Percentiles rank a stretch among this genome's conserved stretches.
Evolutionary conservation across 768 basidiomycete species (phyloP).

Genomic region (Suillus tomentosus): DNA sequence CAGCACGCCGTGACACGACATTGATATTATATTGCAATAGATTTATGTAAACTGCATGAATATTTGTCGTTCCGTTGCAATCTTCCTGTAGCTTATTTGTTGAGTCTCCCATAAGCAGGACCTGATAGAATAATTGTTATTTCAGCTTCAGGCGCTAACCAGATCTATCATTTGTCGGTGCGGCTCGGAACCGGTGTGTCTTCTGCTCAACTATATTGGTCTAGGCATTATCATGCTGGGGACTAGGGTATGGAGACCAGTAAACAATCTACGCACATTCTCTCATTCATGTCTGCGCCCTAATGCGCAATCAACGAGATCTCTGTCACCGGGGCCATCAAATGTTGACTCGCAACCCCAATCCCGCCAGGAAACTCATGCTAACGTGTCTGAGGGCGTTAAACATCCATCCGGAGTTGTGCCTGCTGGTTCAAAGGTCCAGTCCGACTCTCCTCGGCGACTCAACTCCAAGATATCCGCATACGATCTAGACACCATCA

Average conservation of each 20-base stretch:
- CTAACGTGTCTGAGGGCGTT: neutral
- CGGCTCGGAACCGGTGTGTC: neutral
- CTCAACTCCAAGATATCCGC: conserved; percentile 2
- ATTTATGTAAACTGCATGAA: conserved; percentile 6
- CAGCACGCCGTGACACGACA: neutral
- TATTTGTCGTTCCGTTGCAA: neutral
- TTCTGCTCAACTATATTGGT: neutral
- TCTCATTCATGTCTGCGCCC: conserved; percentile 16
- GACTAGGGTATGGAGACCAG: conserved; percentile 14
- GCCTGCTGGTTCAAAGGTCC: neutral
- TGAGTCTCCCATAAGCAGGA: neutral
- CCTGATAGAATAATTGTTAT: neutral
- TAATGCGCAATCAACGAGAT: neutral
- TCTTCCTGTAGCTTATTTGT: neutral
- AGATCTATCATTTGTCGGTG: neutral
- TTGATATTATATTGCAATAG: conserved; percentile 8
- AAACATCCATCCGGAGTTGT: neutral
- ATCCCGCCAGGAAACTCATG: neutral
- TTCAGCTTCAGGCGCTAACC: neutral
- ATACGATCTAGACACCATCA: conserved; percentile 36
- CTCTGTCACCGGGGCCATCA: neutral
- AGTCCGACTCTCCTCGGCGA: neutral
- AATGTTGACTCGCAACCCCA: neutral
- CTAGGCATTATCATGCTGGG: conserved; percentile 22
- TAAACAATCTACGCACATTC: conserved; percentile 14